These are phyloP conservation scores for Penicillium hesseltinei DNA, from an alignment of 2,329 filamentous ascomycete species.

Conservation along the genomic window DNA sequence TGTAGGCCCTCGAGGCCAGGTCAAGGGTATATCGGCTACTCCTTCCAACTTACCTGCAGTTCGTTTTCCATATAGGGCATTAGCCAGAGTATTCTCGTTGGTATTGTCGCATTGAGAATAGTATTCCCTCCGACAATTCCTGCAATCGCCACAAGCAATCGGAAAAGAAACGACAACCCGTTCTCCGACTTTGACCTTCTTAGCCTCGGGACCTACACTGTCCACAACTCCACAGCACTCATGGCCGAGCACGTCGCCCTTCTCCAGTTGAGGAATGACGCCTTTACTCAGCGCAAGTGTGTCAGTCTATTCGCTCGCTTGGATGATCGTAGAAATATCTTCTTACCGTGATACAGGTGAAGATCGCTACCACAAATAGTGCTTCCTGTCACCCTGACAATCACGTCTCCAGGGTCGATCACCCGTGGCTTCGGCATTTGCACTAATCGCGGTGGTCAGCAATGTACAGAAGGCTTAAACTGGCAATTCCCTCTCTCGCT, in stretches of 20 bases:
- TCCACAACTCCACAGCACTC: constrained; percentile 55
- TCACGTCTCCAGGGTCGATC: constrained; percentile 71
- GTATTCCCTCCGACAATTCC: constrained; percentile 74
- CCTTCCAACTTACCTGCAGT: constrained; percentile 59
- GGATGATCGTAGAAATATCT: neutral
- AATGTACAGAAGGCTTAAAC: neutral
- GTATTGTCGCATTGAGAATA: constrained; percentile 79
- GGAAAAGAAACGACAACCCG: constrained; percentile 84
- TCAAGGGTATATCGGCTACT: neutral
- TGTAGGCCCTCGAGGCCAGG: too few species aligned
- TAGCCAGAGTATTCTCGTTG: constrained; percentile 68
- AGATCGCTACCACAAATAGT: constrained; percentile 63
- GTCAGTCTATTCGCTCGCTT: neutral
- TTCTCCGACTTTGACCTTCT: constrained; percentile 57
- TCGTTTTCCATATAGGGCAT: constrained; percentile 74
- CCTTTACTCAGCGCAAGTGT: constrained; percentile 22
- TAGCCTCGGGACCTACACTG: constrained; percentile 55
- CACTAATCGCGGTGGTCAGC: constrained; percentile 37
- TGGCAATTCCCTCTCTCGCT: neutral
- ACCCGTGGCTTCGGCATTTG: constrained; percentile 69
- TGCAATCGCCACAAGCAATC: constrained; percentile 68
- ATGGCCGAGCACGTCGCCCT: constrained; percentile 66
- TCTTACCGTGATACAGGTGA: constrained; percentile 48
- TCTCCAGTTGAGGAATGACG: constrained; percentile 57
- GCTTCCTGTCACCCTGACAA: constrained; percentile 71